Percentiles rank a stretch among this genome's conserved stretches.
Conservation (phyloP, 768 basidiomycete species). For the Arthromyces matolae region DNA sequence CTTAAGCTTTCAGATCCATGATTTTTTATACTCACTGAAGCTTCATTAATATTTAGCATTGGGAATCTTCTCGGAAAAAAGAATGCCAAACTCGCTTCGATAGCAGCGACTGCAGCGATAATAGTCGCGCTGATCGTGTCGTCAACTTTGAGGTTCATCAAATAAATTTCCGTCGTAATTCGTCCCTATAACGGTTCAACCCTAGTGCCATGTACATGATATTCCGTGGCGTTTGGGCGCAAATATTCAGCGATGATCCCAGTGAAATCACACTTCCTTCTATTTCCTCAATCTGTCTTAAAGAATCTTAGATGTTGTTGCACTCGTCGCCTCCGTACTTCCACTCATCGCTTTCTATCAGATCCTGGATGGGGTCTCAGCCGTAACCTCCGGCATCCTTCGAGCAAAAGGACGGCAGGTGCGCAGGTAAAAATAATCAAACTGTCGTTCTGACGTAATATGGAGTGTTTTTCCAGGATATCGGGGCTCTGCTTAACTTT, state of each 20-base stretch:
- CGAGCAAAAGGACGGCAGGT: slow-evolving; percentile 78
- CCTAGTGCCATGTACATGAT: slow-evolving; percentile 48
- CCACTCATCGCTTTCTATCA: slow-evolving; percentile 77
- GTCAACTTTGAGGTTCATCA: neutral
- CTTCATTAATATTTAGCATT: slow-evolving; percentile 2
- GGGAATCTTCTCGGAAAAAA: slow-evolving; percentile 13
- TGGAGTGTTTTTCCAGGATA: slow-evolving; percentile 33
- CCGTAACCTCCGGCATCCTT: slow-evolving; percentile 69
- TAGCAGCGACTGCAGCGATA: slow-evolving; percentile 49
- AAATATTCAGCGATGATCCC: slow-evolving; percentile 68
- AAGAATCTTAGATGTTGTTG: slow-evolving; percentile 41
- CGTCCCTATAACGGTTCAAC: too few species aligned
- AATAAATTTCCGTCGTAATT: neutral
- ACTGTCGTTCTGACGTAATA: too few species aligned
- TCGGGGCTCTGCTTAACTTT: slow-evolving; percentile 75
- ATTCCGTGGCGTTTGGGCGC: slow-evolving; percentile 66
- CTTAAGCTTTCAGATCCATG: too few species aligned
- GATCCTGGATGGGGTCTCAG: slow-evolving; percentile 77
- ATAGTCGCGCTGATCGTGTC: slow-evolving; percentile 48
- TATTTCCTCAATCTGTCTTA: neutral
- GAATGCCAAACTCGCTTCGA: slow-evolving; percentile 6
- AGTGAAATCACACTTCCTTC: slow-evolving; percentile 28
- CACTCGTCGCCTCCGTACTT: slow-evolving; percentile 59
- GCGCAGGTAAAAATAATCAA: slow-evolving; percentile 16
- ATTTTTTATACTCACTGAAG: neutral